Base-by-base conservation (phyloP, 768 basidiomycete species). In the Mycena indigotica region DNA sequence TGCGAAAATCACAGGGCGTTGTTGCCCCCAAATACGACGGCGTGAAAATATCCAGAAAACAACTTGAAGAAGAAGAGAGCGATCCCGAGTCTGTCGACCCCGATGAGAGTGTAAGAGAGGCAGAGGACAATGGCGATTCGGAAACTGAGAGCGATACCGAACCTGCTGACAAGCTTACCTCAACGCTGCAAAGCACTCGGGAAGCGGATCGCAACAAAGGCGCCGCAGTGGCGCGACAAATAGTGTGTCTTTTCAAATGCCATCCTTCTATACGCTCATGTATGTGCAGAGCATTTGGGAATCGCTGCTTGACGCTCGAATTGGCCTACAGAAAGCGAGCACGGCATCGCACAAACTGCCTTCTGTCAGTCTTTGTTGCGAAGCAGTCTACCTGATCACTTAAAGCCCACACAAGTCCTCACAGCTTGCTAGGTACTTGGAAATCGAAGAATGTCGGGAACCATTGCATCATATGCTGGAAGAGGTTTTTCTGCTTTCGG, bases 281-380 rank as follows among this genome's bases (percentile, higher is more conserved):
- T 49, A 50, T 44, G 48, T 28, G 55, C 39, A 98, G 94, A 77
- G 79, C 2, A 72, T 95, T 30, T 97, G 93, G 90, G 93, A 98
- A 70, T 78, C 81, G 4, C 77, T 98, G 32, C 79, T 98, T 26
- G 92, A 97, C 68, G 84, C 91, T n/a, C 85, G 96, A 30, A 98
- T 98, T 69, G 87, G 87, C 24, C 72, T 97, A 41, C 96, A 98
- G 73, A 98, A 95, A 75, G 82, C 87, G 23, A 77, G 86, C 44
- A 66, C 77, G 1, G 76, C 86, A 12, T 79, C 86, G 5, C 91
- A 93, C 66, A 75, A 75, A 49, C 77, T 97, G 5, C 88, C 91
- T 29, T 66, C 62, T 29, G 92, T 88, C 66, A 63, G 86, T 73
- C 29, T 32, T 39, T 19, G 25, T n/a, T 29, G 29, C 25, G 8